These are phyloP conservation scores for Otatea glauca DNA, from an alignment of 176 grass and related monocot genomes.

Conservation along the genomic window DNA sequence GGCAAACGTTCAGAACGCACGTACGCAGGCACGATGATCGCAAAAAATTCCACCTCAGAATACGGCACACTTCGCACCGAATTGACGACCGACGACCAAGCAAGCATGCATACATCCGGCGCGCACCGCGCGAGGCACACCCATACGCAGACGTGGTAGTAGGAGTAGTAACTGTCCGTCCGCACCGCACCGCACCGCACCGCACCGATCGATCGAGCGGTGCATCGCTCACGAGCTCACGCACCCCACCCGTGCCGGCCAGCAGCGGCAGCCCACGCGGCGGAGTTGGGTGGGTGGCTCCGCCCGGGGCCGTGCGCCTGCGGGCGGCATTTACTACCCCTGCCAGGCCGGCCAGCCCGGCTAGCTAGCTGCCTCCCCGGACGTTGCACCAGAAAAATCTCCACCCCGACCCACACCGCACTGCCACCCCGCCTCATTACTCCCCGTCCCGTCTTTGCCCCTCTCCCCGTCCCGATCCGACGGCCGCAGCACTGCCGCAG, in stretches of 20 bases:
- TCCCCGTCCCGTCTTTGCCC: background rate
- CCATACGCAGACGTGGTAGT: no score
- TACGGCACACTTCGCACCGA: background rate
- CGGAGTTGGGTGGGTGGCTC: background rate
- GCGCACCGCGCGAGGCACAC: no score
- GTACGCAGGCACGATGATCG: background rate
- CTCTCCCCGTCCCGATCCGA: background rate
- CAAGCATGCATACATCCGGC: no score
- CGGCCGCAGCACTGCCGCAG: background rate
- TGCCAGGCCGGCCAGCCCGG: background rate
- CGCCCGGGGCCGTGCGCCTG: background rate
- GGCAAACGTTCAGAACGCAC: background rate
- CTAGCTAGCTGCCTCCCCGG: background rate
- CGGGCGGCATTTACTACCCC: background rate
- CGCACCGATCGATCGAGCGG: no score
- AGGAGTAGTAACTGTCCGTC: no score
- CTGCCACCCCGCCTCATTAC: background rate
- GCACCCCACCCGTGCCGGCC: no score
- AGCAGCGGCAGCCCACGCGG: no score
- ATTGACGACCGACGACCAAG: background rate
- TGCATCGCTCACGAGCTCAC: background rate
- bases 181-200: no score
- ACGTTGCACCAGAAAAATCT: background rate
- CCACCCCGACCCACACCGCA: background rate
- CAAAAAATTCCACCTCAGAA: background rate